Evolutionary conservation across 805 yeast genomes (phyloP).

Genomic region (Candida pini): DNA sequence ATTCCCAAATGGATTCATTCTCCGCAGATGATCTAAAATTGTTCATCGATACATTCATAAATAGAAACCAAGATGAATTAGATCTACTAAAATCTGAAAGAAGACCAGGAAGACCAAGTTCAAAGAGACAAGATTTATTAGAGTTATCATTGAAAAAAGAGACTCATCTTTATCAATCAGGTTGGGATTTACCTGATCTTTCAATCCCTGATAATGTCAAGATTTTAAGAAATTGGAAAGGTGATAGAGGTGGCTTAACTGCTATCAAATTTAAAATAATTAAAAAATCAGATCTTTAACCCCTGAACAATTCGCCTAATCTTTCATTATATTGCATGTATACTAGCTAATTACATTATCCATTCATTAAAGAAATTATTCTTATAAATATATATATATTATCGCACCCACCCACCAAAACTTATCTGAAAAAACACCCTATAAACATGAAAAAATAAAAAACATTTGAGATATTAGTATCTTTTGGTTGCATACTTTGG

Average conservation of each 20-base stretch:
- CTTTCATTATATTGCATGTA: no score
- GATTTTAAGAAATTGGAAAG: constrained; percentile 69
- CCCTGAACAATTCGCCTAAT: no score
- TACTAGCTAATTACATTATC: neutral
- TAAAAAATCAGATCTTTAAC: no score
- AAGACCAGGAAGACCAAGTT: constrained; percentile 84
- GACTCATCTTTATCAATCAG: constrained; percentile 55
- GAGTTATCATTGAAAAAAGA: constrained; percentile 62
- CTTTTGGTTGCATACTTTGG: neutral
- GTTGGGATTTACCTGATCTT: constrained; percentile 69
- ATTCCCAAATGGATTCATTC: constrained; percentile 37
- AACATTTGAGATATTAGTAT: no score
- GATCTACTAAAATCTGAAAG: constrained; percentile 53
- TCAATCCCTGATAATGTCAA: constrained; percentile 53
- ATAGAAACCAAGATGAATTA: constrained; percentile 73
- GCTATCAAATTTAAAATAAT: constrained; percentile 46
- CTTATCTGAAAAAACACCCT: no score
- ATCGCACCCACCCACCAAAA: no score
- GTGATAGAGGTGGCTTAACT: constrained; percentile 72
- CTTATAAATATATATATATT: no score
- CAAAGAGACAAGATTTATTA: constrained; percentile 61
- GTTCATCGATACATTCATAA: constrained; percentile 56
- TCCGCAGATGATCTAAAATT: constrained; percentile 52
- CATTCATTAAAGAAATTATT: no score
- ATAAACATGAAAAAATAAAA: no score